Evolutionary conservation across 139 green algal species (phyloP).

Genomic region (Tetradesmus obliquus): DNA sequence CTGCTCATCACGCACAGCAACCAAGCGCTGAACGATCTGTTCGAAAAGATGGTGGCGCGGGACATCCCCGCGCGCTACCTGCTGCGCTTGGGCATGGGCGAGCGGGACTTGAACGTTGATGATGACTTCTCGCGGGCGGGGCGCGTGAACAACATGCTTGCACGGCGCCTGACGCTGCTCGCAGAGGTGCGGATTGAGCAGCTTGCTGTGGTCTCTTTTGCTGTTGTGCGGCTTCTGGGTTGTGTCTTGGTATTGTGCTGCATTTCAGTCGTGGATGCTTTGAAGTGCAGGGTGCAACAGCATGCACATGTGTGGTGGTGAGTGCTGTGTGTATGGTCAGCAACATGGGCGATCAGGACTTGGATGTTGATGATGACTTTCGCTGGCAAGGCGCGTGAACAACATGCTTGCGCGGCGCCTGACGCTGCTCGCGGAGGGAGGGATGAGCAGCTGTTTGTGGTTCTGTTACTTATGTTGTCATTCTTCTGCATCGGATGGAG

Average conservation of each 20-base stretch:
- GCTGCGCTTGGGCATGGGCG: slow-evolving; percentile 95
- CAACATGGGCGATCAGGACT: no score
- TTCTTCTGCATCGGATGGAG: no score
- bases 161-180: slow-evolving; percentile 89
- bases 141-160: slow-evolving; percentile 97
- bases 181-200: slow-evolving; percentile 67
- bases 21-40: slow-evolving; percentile 97
- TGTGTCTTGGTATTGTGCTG: no score
- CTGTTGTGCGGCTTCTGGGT: no score
- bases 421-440: slow-evolving; percentile 89
- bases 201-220: neutral
- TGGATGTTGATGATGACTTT: no score
- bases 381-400: slow-evolving; percentile 69
- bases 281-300: no score
- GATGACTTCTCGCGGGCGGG: slow-evolving; percentile 88
- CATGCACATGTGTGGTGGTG: no score
- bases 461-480: no score
- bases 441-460: slow-evolving; percentile 15
- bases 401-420: slow-evolving; percentile 91
- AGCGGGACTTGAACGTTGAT: slow-evolving; percentile 93
- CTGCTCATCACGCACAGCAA: slow-evolving; percentile 99
- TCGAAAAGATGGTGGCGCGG: slow-evolving; percentile 93
- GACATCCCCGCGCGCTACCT: slow-evolving; percentile 89
- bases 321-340: no score
- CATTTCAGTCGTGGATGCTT: no score